Conservation (phyloP, 805 yeast species). For the Yamadazyma sp. region DNA sequence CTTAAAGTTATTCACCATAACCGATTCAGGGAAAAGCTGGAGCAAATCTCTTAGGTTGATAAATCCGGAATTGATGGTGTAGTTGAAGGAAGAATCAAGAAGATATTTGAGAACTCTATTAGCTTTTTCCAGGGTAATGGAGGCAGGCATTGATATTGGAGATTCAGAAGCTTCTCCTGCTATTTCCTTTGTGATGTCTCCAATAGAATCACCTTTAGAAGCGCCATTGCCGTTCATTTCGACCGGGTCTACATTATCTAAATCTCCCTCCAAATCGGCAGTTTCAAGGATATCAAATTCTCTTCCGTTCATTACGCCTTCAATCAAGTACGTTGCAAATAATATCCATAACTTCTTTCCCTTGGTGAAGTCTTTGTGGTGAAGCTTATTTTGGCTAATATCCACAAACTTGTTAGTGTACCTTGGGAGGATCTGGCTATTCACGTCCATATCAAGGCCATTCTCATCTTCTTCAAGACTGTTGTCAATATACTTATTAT, state of each 20-base stretch:
- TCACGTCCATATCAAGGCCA: conserved; percentile 5
- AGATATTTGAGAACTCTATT: conserved; percentile 27
- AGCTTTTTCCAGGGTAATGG: conserved; percentile 8
- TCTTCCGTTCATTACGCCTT: conserved; percentile 26
- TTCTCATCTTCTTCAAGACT: conserved; percentile 8
- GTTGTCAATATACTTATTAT: conserved; percentile 24
- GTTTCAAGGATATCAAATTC: conserved; percentile 17
- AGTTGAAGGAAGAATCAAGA: conserved; percentile 28
- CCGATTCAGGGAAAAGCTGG: conserved; percentile 81
- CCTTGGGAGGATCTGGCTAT: conserved; percentile 6
- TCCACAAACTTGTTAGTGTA: conserved; percentile 34
- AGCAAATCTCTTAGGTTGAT: conserved; percentile 76
- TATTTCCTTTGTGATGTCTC: conserved; percentile 5
- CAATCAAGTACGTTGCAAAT: conserved; percentile 53
- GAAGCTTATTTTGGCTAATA: conserved; percentile 31
- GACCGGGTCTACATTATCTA: background rate
- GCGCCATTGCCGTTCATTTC: background rate
- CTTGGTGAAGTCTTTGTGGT: conserved; percentile 35
- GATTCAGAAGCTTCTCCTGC: background rate
- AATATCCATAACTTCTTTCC: conserved; percentile 75
- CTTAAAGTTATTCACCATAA: conserved; percentile 78
- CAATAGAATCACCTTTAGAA: background rate
- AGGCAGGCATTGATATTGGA: background rate
- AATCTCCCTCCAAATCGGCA: conserved; percentile 8
- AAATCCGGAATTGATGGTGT: conserved; percentile 25